Base-by-base conservation (phyloP, 495 filamentous ascomycete genomes). In the Lasiosphaeria ovina region DNA sequence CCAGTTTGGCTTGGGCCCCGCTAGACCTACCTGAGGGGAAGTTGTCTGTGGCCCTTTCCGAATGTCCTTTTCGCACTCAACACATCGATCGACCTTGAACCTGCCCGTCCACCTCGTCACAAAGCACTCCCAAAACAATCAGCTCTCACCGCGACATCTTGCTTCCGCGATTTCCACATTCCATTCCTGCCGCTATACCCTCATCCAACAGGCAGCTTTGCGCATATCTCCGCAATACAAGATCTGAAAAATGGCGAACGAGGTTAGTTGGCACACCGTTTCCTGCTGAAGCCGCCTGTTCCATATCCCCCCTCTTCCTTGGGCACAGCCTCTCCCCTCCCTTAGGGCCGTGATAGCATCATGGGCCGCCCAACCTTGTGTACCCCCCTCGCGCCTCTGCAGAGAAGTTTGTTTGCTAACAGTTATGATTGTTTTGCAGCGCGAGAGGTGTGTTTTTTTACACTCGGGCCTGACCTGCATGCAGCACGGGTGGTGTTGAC, bases 361-460 rank as follows among this genome's bases (percentile, higher is more conserved):
- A 40, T 12, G 44, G 7, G 11, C 51, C 42, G 7, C 11, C 44
- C 16, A 42, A 42, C 44, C 44, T 14, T n/a, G 44, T 47, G 12
- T 47, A 47, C 6, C 16, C 5, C 16, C 12, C 16, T n/a, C 44
- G 32, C 33, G 48, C 33, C 1, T 17, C 49, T 35, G 12, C 11
- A 4, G 44, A 44, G 12, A 45, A 12, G n/a, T 32, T 14, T 4
- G 31, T 40, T 36, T 72, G 76, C 81, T 84, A 73, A 83, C 76
- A 51, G 53, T 70, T 57, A 57, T 38, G 72, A 57, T 61, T 61
- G 49, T 40, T 36, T 50, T 74, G 55, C 71, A 88, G 92, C 91
- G 92, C 82, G 92, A 96, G 78, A 95, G 89, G 92, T 96, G 72
- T 71, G 77, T 78, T 61, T 62, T 40, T 16, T 31, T 54, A 6